Evolutionary conservation across 805 yeast genomes (phyloP).

Genomic region (Yamadazyma kitorensis): DNA sequence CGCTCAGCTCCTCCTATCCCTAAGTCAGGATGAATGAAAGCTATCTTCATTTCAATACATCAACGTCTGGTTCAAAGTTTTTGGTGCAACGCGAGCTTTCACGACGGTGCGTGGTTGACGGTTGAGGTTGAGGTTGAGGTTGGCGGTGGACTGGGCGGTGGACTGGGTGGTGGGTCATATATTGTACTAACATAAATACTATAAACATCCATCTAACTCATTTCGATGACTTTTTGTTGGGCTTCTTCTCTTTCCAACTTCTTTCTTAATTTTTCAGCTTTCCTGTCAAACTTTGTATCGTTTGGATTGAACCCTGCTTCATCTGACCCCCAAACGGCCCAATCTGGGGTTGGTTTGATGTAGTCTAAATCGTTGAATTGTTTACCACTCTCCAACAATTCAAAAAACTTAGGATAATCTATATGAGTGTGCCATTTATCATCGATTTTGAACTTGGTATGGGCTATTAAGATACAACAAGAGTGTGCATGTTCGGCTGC

Average conservation of each 20-base stretch:
- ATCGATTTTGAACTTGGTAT: slow-evolving; percentile 63
- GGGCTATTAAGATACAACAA: slow-evolving; percentile 85
- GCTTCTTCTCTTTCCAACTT: slow-evolving; percentile 34
- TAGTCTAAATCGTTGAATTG: slow-evolving; percentile 80
- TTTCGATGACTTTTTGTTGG: not conserved
- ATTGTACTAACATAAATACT: too few relatives aligned
- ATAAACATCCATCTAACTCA: too few relatives aligned
- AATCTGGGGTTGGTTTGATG: slow-evolving; percentile 74
- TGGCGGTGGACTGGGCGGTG: too few relatives aligned
- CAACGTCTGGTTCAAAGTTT: too few relatives aligned
- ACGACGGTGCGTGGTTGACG: too few relatives aligned
- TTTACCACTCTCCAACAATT: slow-evolving; percentile 60
- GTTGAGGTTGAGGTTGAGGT: too few relatives aligned
- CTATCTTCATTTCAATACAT: slow-evolving; percentile 58
- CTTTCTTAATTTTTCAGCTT: slow-evolving; percentile 56
- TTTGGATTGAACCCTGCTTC: slow-evolving; percentile 89
- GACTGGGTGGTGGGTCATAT: too few relatives aligned
- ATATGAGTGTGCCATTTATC: slow-evolving; percentile 88
- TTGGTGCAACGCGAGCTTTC: too few relatives aligned
- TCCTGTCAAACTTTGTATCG: slow-evolving; percentile 66
- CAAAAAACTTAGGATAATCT: slow-evolving; percentile 73
- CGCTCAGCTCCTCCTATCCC: slow-evolving; percentile 99
- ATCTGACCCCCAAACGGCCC: slow-evolving; percentile 88
- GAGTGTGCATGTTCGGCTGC: slow-evolving; percentile 97
- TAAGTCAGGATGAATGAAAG: slow-evolving; percentile 91